phyloP scores from a whole-genome alignment of 1,139 yeast genomes.

The Scheffersomyces insectosa region DNA sequence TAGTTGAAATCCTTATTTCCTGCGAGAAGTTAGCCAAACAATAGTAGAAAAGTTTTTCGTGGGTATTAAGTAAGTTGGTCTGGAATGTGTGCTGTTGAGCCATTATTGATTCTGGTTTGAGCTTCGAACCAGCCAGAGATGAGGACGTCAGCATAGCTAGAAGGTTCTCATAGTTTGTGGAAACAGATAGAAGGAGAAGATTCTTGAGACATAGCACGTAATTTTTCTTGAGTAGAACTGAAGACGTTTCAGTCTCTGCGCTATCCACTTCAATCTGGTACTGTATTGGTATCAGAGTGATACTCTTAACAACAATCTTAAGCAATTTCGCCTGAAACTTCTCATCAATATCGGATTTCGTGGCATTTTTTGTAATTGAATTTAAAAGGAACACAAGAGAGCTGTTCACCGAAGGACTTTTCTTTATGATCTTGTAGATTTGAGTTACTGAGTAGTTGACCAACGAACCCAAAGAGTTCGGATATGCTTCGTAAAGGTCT shows the following conservation, averaged over 20 bases:
- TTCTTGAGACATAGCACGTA: constrained; percentile 36
- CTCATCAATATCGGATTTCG: constrained; percentile 43
- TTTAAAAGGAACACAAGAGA: constrained; percentile 35
- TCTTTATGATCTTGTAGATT: constrained; percentile 42
- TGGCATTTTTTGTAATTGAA: constrained; percentile 37
- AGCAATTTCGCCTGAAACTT: constrained; percentile 39
- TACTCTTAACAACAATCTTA: constrained; percentile 33
- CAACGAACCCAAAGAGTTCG: constrained; percentile 39
- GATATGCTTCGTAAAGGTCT: constrained; percentile 41
- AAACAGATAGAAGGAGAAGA: constrained; percentile 31
- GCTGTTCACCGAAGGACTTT: constrained; percentile 27
- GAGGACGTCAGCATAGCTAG: constrained; percentile 37
- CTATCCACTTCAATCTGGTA: constrained; percentile 20
- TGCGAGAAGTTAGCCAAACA: constrained; percentile 35
- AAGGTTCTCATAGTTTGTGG: constrained; percentile 41
- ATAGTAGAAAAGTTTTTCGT: constrained; percentile 32
- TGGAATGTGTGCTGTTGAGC: constrained; percentile 43
- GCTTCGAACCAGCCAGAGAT: constrained; percentile 38
- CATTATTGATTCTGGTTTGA: constrained; percentile 48
- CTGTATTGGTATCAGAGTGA: constrained; percentile 17
- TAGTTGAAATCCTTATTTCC: constrained; percentile 41
- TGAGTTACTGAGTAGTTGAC: constrained; percentile 36
- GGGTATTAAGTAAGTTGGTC: constrained; percentile 24
- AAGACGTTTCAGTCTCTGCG: constrained; percentile 9
- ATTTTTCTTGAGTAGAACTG: constrained; percentile 32